Conservation (phyloP, 129 eudicot genomes). For the Calendula officinalis region DNA sequence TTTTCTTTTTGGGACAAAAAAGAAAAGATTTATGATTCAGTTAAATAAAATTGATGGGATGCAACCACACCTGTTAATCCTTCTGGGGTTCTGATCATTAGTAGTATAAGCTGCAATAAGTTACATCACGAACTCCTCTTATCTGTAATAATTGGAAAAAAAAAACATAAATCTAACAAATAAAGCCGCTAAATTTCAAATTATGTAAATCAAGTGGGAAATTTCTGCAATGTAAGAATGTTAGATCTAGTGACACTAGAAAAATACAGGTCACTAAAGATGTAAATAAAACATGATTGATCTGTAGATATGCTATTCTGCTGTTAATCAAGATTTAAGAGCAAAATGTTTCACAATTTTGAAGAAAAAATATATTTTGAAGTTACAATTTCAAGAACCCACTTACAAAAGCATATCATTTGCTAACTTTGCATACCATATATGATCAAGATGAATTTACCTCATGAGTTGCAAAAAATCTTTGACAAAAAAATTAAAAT, state of each 20-base stretch:
- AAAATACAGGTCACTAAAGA: background rate
- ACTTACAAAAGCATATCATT: background rate
- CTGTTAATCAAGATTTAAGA: conserved; percentile 5
- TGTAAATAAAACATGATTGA: background rate
- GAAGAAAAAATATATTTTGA: background rate
- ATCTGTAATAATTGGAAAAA: conserved; percentile 12
- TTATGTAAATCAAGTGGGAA: background rate
- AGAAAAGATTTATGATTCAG: background rate
- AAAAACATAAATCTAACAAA: background rate
- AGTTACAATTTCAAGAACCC: conserved; percentile 11
- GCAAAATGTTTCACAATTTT: background rate
- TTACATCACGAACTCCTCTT: background rate
- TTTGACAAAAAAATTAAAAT: conserved; percentile 10
- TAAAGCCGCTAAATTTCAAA: conserved; percentile 3
- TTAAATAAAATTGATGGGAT: background rate
- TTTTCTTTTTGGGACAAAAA: background rate
- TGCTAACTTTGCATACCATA: background rate
- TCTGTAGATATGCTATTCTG: conserved; percentile 21
- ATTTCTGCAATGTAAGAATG: conserved; percentile 11
- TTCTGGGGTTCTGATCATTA: background rate
- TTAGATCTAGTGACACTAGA: conserved; percentile 1
- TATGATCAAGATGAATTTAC: conserved; percentile 7
- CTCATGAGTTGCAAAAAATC: conserved; percentile 16
- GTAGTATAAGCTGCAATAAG: background rate
- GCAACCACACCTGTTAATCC: conserved; percentile 9